Percentiles rank a stretch among this genome's conserved stretches.
These are phyloP conservation scores for Alternaria ventricosa DNA, from an alignment of 2,329 filamentous ascomycete genomes.

Conservation along the genomic window DNA sequence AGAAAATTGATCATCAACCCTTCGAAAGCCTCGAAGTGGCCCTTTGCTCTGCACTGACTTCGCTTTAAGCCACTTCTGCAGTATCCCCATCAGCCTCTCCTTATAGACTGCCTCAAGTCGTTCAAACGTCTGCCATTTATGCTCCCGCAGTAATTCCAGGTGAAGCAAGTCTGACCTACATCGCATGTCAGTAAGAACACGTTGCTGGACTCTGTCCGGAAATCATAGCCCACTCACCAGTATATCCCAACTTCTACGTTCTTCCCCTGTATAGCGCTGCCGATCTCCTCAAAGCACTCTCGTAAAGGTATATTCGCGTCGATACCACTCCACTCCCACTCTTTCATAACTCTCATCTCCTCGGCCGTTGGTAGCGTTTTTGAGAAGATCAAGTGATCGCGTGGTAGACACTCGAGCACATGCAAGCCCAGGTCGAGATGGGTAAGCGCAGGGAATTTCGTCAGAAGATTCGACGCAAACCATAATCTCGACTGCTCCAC, in stretches of 20 bases:
- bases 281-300: background rate
- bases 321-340: background rate
- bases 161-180: background rate
- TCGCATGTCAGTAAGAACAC: background rate
- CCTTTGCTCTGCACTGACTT: background rate
- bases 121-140: background rate
- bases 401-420: background rate
- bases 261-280: background rate
- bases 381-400: background rate
- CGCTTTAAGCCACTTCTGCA: background rate
- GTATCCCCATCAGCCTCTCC: background rate
- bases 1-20: background rate
- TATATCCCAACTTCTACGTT: background rate
- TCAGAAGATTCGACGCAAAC: background rate
- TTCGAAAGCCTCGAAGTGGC: background rate
- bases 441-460: background rate
- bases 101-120: background rate
- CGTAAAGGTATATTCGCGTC: background rate
- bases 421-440: background rate
- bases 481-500: background rate
- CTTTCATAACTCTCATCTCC: background rate
- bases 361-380: background rate
- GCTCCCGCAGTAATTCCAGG: background rate
- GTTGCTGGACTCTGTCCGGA: no score
- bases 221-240: background rate